Percentiles rank a stretch among this genome's conserved stretches.
Conservation (phyloP, 176 grass and related monocot species). For the Cenchrus fungigraminus region DNA sequence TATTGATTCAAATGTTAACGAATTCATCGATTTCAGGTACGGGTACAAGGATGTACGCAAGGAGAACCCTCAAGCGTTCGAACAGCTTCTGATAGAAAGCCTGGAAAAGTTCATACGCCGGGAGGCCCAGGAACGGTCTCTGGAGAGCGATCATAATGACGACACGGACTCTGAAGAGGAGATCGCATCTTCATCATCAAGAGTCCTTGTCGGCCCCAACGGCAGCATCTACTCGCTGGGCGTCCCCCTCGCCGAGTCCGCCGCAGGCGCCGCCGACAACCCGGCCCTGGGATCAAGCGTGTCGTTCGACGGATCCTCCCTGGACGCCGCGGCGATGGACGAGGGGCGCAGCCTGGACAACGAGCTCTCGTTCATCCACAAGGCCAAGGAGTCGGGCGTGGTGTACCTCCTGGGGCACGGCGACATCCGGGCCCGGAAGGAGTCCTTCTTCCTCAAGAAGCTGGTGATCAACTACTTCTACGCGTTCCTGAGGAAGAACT, state of each 20-base stretch:
- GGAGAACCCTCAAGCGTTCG: conserved; percentile 77
- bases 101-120: conserved; percentile 90
- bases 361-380: conserved; percentile 84
- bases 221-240: conserved; percentile 70
- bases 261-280: conserved; percentile 28
- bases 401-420: conserved; percentile 93
- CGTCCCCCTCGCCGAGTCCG: conserved; percentile 53
- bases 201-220: conserved; percentile 78
- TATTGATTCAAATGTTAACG: conserved; percentile 13
- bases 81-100: conserved; percentile 89
- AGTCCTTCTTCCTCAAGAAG: conserved; percentile 94
- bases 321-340: conserved; percentile 47
- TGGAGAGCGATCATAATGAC: conserved; percentile 78
- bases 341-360: conserved; percentile 64
- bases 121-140: conserved; percentile 89
- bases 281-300: conserved; percentile 55
- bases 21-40: conserved; percentile 65
- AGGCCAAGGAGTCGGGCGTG: conserved; percentile 80
- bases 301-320: conserved; percentile 55
- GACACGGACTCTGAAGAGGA: conserved; percentile 71
- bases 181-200: conserved; percentile 45
- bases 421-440: conserved; percentile 89
- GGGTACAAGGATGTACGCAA: conserved; percentile 97
- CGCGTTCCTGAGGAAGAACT: conserved; percentile 89
- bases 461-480: conserved; percentile 98